Conservation (phyloP, 352 stramenopile genomes). For the Phytophthora ohioensis region DNA sequence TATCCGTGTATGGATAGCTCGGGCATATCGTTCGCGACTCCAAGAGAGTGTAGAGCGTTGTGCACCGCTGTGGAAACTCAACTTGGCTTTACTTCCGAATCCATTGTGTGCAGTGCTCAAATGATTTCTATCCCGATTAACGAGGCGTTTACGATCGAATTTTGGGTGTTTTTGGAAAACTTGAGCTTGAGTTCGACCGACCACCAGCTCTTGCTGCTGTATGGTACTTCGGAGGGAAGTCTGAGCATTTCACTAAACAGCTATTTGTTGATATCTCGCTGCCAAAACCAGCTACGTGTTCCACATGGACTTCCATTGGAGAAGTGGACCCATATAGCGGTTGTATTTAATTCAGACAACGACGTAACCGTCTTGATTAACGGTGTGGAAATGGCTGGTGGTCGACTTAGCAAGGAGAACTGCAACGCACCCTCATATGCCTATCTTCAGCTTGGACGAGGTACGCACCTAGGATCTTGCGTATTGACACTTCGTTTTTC, state of each 20-base stretch:
- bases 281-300: constrained; percentile 38
- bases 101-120: constrained; percentile 38
- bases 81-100: constrained; percentile 40
- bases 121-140: constrained; percentile 31
- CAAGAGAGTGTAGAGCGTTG: constrained; percentile 33
- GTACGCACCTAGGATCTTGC: constrained; percentile 22
- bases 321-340: constrained; percentile 54
- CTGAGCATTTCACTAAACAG: constrained; percentile 24
- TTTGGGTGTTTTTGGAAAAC: constrained; percentile 46
- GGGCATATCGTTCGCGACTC: constrained; percentile 8
- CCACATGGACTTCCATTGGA: constrained; percentile 36
- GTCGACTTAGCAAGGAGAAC: constrained; percentile 21
- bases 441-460: constrained; percentile 56
- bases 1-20: constrained; percentile 34
- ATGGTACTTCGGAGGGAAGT: constrained; percentile 33
- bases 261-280: constrained; percentile 45
- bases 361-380: constrained; percentile 43
- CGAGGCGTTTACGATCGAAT: constrained; percentile 48
- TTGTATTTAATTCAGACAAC: constrained; percentile 31
- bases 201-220: constrained; percentile 48
- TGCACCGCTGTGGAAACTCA: constrained; percentile 46
- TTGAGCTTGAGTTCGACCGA: constrained; percentile 1
- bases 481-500: not conserved
- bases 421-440: constrained; percentile 35
- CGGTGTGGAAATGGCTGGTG: constrained; percentile 33